phyloP scores from a whole-genome alignment of 768 basidiomycete genomes.

The Kwoniella dendrophila region DNA sequence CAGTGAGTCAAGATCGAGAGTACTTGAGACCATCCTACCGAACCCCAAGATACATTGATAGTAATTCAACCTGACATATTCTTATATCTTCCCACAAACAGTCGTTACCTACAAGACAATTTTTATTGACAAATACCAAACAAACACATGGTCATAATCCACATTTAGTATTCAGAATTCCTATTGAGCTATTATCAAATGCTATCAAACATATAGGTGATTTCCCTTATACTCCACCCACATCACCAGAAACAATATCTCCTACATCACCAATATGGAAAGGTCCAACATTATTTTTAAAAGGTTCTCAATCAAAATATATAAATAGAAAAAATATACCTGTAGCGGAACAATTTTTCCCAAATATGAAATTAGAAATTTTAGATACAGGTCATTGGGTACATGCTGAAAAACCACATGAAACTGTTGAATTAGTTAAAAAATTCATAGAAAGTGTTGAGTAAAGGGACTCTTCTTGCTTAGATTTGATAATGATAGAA shows the following conservation, averaged over 20 bases:
- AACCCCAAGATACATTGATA: background rate
- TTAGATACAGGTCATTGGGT: constrained; percentile 88
- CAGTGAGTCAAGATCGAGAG: constrained; percentile 58
- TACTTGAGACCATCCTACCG: background rate
- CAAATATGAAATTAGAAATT: constrained; percentile 64
- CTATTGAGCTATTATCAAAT: constrained; percentile 67
- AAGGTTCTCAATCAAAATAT: constrained; percentile 78
- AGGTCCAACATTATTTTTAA: constrained; percentile 72
- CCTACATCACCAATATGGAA: constrained; percentile 58
- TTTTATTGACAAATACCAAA: constrained; percentile 80
- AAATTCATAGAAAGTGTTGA: constrained; percentile 49
- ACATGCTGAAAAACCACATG: constrained; percentile 71
- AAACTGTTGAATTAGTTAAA: constrained; percentile 57
- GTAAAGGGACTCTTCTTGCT: too few relatives aligned
- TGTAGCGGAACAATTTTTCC: constrained; percentile 70
- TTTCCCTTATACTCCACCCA: constrained; percentile 70
- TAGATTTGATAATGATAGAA: too few relatives aligned
- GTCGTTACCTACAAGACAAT: constrained; percentile 75
- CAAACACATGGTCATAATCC: constrained; percentile 55
- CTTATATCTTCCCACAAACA: constrained; percentile 54
- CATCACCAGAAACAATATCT: constrained; percentile 18
- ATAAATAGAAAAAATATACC: constrained; percentile 73
- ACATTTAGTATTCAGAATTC: constrained; percentile 69
- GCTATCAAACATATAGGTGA: constrained; percentile 70
- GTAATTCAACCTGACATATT: background rate